Percentiles rank a stretch among this genome's conserved stretches.
Conservation (phyloP, 768 basidiomycete genomes). For the Xerocomellus amylosporus region DNA sequence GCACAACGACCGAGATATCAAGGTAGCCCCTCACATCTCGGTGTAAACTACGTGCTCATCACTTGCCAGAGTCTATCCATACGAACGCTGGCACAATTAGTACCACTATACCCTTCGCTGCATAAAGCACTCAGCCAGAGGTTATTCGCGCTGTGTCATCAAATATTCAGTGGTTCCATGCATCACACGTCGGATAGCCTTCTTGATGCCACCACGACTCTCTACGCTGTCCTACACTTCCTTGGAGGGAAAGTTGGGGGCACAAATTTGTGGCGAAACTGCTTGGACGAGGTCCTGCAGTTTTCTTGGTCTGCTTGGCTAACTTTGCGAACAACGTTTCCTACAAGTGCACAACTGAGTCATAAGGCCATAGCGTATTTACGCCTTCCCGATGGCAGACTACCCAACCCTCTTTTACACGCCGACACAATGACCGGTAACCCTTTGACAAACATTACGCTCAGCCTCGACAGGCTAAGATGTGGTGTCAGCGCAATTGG, state of each 20-base stretch:
- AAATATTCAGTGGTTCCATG: conserved; percentile 54
- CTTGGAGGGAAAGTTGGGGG: conserved; percentile 81
- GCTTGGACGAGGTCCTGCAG: conserved; percentile 63
- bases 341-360: conserved; percentile 33
- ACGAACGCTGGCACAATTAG: conserved; percentile 50
- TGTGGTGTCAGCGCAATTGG: conserved; percentile 50
- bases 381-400: conserved; percentile 10
- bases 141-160: conserved; percentile 53
- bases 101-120: conserved; percentile 65
- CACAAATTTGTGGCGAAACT: conserved; percentile 69
- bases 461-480: conserved; percentile 60
- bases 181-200: conserved; percentile 39
- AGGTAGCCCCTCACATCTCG: conserved; percentile 37
- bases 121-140: conserved; percentile 53
- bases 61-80: conserved; percentile 43
- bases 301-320: conserved; percentile 65
- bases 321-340: conserved; percentile 59
- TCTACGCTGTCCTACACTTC: conserved; percentile 63
- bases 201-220: conserved; percentile 48
- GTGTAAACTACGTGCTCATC: conserved; percentile 3
- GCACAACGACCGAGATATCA: conserved; percentile 47
- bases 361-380: conserved; percentile 5
- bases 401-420: conserved; percentile 7
- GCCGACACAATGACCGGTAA: conserved; percentile 36
- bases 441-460: conserved; percentile 47